Evolutionary conservation across 805 yeast genomes (phyloP), one percentile per base, ranked within the genome.

Genomic region (Nakazawaea sp.): DNA sequence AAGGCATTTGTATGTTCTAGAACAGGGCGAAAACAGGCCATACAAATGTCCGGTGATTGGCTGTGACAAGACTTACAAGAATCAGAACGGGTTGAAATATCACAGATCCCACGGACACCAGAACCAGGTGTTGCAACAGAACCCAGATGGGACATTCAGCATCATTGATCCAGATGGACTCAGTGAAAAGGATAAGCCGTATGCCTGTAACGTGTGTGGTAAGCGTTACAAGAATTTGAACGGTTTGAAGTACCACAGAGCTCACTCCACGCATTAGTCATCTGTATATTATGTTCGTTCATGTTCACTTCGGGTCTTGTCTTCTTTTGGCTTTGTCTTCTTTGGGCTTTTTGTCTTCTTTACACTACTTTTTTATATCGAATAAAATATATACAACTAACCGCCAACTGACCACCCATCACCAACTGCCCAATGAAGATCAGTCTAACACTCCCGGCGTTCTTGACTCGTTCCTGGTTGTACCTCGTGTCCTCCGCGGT

Each of bases 41-140:
- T 92, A 81, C 66, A 88, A 83, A 58, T 92, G 98, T 64, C 98
- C 97, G 0, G 98, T 92, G 30, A 84, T 88, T 52, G 98, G 98
- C 6, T 92, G 98, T 61, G 97, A 89, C 50, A 92, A 92, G 67
- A 89, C 90, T 20, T 92, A 92, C 61, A 92, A 92, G 65, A 92
- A 92, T 60, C 98, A 92, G 63, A 92, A 92, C 55, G 98, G 98
- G 13, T 70, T 92, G 54, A 92, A 92, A 59, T 92, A 92, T 61
- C 98, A 92, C 62, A 73, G 96, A 46, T 66, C 83, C 41, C 98
- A 90, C 58, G 98, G 98, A 28, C 98, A 90, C 62, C 97, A 89
- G 61, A 89, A 90, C 56, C 98, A 90, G 61, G 87, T 86, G 26
- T 64, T 90, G 40, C 82, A 86, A 52, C 85, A 81, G 49, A 90